A percentile compares a stretch with the other conserved stretches of the same genome.
phyloP scores from a whole-genome alignment of 768 basidiomycete genomes.

The Pholiota conissans region DNA sequence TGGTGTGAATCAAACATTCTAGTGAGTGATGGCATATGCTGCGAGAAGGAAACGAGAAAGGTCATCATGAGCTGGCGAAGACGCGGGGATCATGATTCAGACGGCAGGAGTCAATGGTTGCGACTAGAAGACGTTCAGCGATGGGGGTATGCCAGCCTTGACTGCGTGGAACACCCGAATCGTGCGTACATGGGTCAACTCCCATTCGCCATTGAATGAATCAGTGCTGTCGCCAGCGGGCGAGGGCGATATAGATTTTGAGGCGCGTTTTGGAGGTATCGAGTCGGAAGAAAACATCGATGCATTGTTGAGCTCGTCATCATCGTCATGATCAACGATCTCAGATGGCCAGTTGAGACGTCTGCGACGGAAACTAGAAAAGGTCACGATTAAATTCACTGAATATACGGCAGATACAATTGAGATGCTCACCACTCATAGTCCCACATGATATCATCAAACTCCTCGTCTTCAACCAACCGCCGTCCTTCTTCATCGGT shows the following conservation, averaged over 20 bases:
- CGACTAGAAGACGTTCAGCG: neutral
- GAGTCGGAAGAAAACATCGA: neutral
- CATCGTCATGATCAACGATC: slow-evolving; percentile 19
- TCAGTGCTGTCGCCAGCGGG: slow-evolving; percentile 15
- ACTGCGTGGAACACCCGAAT: slow-evolving; percentile 52
- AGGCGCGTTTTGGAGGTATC: neutral
- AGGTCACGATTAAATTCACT: slow-evolving; percentile 7
- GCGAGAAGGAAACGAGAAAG: neutral
- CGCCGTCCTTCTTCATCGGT: slow-evolving; percentile 36
- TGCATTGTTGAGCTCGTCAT: slow-evolving; percentile 9
- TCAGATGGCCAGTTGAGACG: slow-evolving; percentile 71
- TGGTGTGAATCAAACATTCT: neutral
- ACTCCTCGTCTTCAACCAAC: slow-evolving; percentile 34
- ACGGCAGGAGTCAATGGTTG: neutral
- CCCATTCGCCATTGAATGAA: slow-evolving; percentile 28
- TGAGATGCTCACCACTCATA: slow-evolving; percentile 53
- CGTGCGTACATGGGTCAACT: slow-evolving; percentile 50
- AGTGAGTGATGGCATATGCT: neutral
- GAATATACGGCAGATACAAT: slow-evolving; percentile 7
- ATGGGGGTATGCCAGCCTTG: slow-evolving; percentile 27
- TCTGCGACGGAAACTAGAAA: slow-evolving; percentile 59
- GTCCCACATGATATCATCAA: slow-evolving; percentile 47
- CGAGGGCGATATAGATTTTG: neutral
- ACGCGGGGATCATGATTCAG: neutral
- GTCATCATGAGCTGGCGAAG: neutral